These are phyloP conservation scores for Syzygium grande DNA, from an alignment of 345 rosid genomes.

Conservation along the genomic window DNA sequence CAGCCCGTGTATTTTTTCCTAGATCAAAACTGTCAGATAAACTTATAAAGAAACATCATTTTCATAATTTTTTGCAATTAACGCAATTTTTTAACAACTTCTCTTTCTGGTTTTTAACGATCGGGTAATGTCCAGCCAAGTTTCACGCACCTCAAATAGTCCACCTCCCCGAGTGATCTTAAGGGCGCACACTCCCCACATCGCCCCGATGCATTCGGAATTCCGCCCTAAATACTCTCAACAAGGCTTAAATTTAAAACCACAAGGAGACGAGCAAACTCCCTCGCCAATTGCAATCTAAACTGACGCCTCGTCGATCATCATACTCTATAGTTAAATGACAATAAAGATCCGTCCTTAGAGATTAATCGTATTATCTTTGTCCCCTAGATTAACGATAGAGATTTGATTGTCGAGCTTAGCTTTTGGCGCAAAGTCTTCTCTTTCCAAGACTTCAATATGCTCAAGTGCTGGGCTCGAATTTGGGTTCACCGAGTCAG, in stretches of 20 bases:
- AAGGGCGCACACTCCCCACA: background rate
- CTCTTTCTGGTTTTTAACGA: too few relatives aligned
- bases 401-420: background rate
- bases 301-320: too few relatives aligned
- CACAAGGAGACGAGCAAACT: too few relatives aligned
- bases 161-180: background rate
- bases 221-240: background rate
- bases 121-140: background rate
- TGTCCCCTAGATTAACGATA: background rate
- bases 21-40: background rate
- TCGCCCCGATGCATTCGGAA: background rate
- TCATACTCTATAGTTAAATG: too few relatives aligned
- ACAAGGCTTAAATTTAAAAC: background rate
- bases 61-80: fast-evolving
- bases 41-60: background rate
- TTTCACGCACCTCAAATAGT: background rate
- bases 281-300: too few relatives aligned
- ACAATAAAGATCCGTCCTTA: background rate
- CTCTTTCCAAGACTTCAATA: fast-evolving
- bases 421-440: background rate
- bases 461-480: background rate
- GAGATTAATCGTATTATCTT: background rate
- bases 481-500: background rate
- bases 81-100: background rate
- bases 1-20: background rate